These are phyloP conservation scores for Fusarium incarnatum DNA, from an alignment of 2,329 filamentous ascomycete species.

Conservation along the genomic window DNA sequence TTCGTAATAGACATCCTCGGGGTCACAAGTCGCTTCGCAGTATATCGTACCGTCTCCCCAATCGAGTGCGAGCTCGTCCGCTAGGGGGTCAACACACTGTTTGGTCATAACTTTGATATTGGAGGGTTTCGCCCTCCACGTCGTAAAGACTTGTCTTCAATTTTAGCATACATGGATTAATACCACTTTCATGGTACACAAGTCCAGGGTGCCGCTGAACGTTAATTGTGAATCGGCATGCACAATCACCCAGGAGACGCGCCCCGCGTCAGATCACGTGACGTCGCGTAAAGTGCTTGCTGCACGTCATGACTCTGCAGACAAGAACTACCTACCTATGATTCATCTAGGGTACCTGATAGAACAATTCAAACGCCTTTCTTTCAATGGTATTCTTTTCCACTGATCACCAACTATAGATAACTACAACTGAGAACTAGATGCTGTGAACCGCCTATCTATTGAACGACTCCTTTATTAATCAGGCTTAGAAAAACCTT, in stretches of 20 bases:
- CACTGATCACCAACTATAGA: neutral
- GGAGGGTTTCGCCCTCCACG: conserved; percentile 25
- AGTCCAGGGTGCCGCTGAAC: conserved; percentile 7
- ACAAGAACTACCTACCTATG: neutral
- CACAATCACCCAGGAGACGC: conserved; percentile 43
- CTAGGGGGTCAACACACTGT: conserved; percentile 18
- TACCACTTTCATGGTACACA: neutral
- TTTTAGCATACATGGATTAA: conserved; percentile 3
- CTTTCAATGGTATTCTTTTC: neutral
- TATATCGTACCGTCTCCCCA: conserved; percentile 56
- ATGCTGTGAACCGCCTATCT: neutral
- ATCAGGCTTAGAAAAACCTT: neutral
- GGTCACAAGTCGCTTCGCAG: conserved; percentile 56
- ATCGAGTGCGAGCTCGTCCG: conserved; percentile 26
- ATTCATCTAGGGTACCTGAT: neutral
- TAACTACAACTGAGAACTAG: neutral
- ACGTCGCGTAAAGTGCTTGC: conserved; percentile 49
- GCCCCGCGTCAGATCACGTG: conserved; percentile 53
- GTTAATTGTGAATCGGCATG: conserved; percentile 32
- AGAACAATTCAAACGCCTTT: neutral
- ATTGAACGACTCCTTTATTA: neutral
- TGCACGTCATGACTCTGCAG: conserved; percentile 19
- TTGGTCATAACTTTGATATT: conserved; percentile 29
- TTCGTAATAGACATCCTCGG: conserved; percentile 63
- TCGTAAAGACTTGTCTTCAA: conserved; percentile 9